Conservation (phyloP, 2,329 filamentous ascomycete species). For the Aspergillus japonicus region DNA sequence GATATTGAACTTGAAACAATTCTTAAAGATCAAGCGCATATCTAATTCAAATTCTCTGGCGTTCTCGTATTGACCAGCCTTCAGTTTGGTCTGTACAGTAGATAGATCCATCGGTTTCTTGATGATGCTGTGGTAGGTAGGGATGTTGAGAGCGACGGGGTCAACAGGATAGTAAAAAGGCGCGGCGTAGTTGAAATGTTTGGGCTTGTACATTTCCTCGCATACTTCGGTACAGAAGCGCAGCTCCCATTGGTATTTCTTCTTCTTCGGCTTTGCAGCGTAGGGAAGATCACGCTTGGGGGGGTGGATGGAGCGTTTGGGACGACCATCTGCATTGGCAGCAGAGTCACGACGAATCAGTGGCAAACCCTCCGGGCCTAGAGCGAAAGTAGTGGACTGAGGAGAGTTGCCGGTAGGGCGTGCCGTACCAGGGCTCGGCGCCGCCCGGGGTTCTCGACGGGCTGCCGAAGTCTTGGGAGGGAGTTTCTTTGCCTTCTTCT, state of each 20-base stretch:
- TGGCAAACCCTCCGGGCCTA: conserved; percentile 74
- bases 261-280: conserved; percentile 79
- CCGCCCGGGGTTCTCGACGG: conserved; percentile 50
- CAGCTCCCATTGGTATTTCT: conserved; percentile 84
- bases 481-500: conserved; percentile 57
- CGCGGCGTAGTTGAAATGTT: conserved; percentile 65
- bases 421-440: conserved; percentile 43
- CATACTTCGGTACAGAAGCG: conserved; percentile 85
- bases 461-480: conserved; percentile 44
- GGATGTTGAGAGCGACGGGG: conserved; percentile 89
- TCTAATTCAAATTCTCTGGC: conserved; percentile 85
- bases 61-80: conserved; percentile 73
- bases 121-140: conserved; percentile 87
- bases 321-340: conserved; percentile 72
- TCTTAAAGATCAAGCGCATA: conserved; percentile 77
- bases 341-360: conserved; percentile 84
- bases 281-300: conserved; percentile 94
- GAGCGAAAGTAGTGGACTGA: conserved; percentile 64
- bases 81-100: conserved; percentile 76
- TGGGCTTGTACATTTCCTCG: conserved; percentile 71
- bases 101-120: conserved; percentile 95
- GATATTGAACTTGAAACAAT: conserved; percentile 93
- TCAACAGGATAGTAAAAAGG: conserved; percentile 86
- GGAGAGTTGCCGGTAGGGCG: conserved; percentile 31
- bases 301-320: conserved; percentile 90